Evolutionary conservation across 2,329 filamentous ascomycete species (phyloP), one percentile per base, ranked within the genome.

Genomic region (Penicillium janthinellum): DNA sequence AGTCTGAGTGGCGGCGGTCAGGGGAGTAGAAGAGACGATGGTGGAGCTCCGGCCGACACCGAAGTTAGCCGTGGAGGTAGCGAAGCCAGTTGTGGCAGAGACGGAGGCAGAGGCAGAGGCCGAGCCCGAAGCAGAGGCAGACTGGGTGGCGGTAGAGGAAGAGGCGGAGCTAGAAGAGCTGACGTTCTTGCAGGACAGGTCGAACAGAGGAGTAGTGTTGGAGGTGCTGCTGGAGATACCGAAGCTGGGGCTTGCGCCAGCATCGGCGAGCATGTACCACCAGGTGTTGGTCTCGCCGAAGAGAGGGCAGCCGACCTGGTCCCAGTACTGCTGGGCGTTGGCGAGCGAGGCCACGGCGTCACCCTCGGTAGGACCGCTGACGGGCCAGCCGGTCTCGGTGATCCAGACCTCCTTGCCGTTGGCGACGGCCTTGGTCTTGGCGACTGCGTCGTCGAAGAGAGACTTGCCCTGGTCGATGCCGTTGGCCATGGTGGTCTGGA

Each of bases 341-440:
- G 83, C 79, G 35, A 79, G 63, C 38, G 81, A 87, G 5, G 92
- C 82, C 10, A 89, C 82, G 42, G 86, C 90, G 51, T 84, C 73
- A 67, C 87, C 87, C 62, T 83, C 78, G 1, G 79, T 82, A 64
- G 84, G 78, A 57, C 92, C 92, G 69, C 82, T 86, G 55, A 92
- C 86, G 51, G 92, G 92, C 86, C 90, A 95, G 65, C 92, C 92
- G 15, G 91, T 95, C 83, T 96, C 92, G 31, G 92, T 95, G 63
- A 96, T 84, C 90, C 90, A 95, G 67, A 96, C 84, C 17, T 85
- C 81, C 83, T 92, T 94, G 71, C 84, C 85, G 38, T 82, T 79
- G 38, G 85, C 82, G 47, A 81, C 87, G 15, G 73, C 77, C 63
- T 83, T 75, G 37, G 89, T 90, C 60, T 83, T 81, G 52, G 82